Evolutionary conservation across 2,329 filamentous ascomycete species (phyloP).

Genomic region (Aspergillus luchuensis): DNA sequence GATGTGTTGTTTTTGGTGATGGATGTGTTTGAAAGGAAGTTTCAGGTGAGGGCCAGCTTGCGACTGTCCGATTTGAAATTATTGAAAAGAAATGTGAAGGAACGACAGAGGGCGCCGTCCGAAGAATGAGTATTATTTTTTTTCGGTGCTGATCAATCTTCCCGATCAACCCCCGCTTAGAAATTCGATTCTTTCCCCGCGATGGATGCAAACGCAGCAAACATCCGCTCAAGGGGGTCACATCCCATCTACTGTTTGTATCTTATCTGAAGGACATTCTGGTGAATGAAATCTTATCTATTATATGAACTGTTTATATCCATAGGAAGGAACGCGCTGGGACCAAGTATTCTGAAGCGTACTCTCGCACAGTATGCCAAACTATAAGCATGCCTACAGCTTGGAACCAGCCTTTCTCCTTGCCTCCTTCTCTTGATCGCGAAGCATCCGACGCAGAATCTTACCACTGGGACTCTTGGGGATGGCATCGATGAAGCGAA

Average conservation of each 20-base stretch:
- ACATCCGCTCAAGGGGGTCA: conserved; percentile 8
- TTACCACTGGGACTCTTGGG: conserved; percentile 66
- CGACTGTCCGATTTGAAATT: background rate
- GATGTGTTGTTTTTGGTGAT: background rate
- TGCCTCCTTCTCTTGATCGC: conserved; percentile 72
- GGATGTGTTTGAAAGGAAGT: background rate
- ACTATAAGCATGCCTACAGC: conserved; percentile 50
- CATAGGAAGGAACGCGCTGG: background rate
- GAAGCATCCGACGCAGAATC: conserved; percentile 64
- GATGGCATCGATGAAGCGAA: conserved; percentile 59
- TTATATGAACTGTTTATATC: background rate
- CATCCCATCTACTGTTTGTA: no score
- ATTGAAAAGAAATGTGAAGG: background rate
- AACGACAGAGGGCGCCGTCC: background rate
- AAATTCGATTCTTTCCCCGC: conserved; percentile 31
- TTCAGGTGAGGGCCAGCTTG: background rate
- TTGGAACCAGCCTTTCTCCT: conserved; percentile 66
- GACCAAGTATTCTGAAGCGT: background rate
- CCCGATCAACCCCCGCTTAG: conserved; percentile 27
- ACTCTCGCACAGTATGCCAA: background rate
- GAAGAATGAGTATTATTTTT: conserved; percentile 10
- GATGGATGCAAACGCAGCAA: conserved; percentile 28
- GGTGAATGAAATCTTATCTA: background rate
- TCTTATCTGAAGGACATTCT: background rate
- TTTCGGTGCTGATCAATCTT: conserved; percentile 16